Evolutionary conservation across 1,139 yeast genomes (phyloP), one percentile per base, ranked within the genome.

Genomic region (Taiozyma sp.): DNA sequence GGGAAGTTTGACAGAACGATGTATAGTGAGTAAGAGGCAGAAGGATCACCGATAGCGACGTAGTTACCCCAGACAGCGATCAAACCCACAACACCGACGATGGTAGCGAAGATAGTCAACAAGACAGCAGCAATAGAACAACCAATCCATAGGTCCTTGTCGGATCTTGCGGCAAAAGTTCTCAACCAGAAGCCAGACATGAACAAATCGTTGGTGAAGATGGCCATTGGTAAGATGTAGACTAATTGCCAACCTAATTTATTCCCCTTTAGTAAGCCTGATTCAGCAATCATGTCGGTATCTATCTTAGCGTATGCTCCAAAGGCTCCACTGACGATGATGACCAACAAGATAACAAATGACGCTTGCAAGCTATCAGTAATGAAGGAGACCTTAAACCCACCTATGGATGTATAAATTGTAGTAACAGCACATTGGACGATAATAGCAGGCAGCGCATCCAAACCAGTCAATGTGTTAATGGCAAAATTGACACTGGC

Each of bases 181-280:
- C 98, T 77, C 57, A 91, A 72, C 98, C 98, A 91, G 66, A 90
- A 90, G 0, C 96, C 96, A 37, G 96, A 81, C 77, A 91, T 73
- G 67, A 91, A 90, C 63, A 91, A 82, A 64, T 89, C 97, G 62
- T 91, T 91, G 42, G 97, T 88, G 48, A 89, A 78, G 63, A 91
- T 85, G 30, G 97, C 97, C 44, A 91, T 85, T 11, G 86, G 79
- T 54, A 91, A 73, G 56, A 91, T 90, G 67, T 89, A 91, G 43
- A 90, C 69, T 58, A 91, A 76, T 73, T 90, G 95, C 95, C 96
- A 90, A 16, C 97, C 96, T 46, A 90, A 72, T 58, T 79, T 77
- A 62, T 82, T 84, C 1, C 81, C 79, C 47, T 82, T 76, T 51
- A 88, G 70, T 54, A 76, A 72, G 49, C 87, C 87, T 29, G 91